Base-by-base conservation (phyloP, 257 asterid genomes). In the Schizonepeta tenuifolia region DNA sequence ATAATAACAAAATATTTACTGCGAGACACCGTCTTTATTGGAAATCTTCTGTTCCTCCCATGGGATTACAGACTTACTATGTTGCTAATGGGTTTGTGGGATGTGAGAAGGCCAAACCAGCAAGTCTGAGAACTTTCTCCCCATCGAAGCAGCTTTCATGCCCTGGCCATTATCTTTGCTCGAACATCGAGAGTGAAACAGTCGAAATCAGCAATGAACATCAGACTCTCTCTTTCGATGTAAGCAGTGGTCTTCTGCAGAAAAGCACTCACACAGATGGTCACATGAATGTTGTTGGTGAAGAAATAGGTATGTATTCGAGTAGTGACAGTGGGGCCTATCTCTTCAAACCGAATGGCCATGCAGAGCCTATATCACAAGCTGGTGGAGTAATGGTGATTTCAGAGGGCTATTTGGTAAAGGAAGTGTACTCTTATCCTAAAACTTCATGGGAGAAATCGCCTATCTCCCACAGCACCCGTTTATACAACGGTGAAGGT, bases 21-120 rank as follows among this genome's bases (percentile, higher is more conserved):
- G 93, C 92, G 55, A 92, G 84, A 59, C 99, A 90, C 79, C 95
- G 98, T 55, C 86, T 95, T 44, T 92, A 90, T 63, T 95, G 99
- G 98, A 92, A 81, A 86, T 88, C 97, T 55, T 87, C 97, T 17
- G 87, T 87, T 54, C 96, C 98, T 71, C 85, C 96, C 56, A 44
- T 95, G 90, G 99, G 99, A 41, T 83, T 95, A 85, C 98, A 92
- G 85, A 92, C 98, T 68, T 95, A 86, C 77, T 95, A 95, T 73
- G 83, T 95, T 55, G 99, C 97, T 2, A 95, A 95, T 49, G 99
- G 99, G 24, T 95, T 92, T 79, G 98, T 79, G 33, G 99, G 98
- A 72, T 95, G 99, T 70, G 97, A 92, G 81, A 92, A 95, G 91
- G 99, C 99, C 76, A 87, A 88, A 79, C 86, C 97, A n/a, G 91